Base-by-base conservation (phyloP, 2,329 filamentous ascomycete genomes). In the Fusarium sp. region DNA sequence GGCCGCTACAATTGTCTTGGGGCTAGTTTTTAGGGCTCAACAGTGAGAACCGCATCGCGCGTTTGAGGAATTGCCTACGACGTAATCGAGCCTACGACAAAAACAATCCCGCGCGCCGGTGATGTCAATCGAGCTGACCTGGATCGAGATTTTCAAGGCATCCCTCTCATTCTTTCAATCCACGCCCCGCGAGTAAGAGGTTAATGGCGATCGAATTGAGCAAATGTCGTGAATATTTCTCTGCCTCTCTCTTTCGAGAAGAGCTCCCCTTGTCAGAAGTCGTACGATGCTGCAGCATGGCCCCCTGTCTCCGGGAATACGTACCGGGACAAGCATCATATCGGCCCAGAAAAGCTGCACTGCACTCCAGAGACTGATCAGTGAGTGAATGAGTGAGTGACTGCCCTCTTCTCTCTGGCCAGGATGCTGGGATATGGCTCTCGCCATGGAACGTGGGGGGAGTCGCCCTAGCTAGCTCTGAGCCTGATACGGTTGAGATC, bases 161-260 rank as follows among this genome's bases (percentile, higher is more conserved):
- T 34, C 11, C 29, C 6, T 33, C 25, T 42, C 40, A 42, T 34
- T 38, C 13, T 42, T 10, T 23, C 58, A 42, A 8, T 11, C 25
- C 20, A 42, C 34, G 18, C 36, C 49, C 50, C 50, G 31, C 20
- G 50, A 53, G 31, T 14, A 16, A 33, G 50, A 29, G 23, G 23
- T 51, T 29, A 51, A 61, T 33, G 54, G 29, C 25, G 51, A 57
- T 62, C 49, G 51, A 49, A 58, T 58, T 50, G 59, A 61, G n/a
- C 34, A 36, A 46, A 44, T 25, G 29, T 11, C 23, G 20, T 56
- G 53, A 16, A 40, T 56, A n/a, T 46, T 16, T 34, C 40, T 34
- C 18, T 49, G 14, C 31, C 9, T n/a, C 44, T 46, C 27, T 46
- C 40, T 49, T 49, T 49, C 44, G 9, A 49, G 27, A 23, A 27